phyloP scores from a whole-genome alignment of 1,284 basidiomycete genomes.

The Coniferiporia sulphurascens region DNA sequence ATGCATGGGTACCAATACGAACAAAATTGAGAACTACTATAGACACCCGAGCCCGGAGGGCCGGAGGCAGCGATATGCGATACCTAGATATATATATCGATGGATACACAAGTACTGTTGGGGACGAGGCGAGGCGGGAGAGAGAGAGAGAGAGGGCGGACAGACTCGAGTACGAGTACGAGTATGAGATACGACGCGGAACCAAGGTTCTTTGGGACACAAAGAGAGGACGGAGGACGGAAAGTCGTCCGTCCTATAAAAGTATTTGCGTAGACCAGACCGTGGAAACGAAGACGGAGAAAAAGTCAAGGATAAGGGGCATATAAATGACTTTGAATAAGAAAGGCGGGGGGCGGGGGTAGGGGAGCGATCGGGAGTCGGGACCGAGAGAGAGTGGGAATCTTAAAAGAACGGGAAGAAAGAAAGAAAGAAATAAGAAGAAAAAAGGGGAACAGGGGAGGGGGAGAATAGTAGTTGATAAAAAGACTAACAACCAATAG shows the following conservation, averaged over 20 bases:
- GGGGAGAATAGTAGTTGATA: conserved; percentile 39
- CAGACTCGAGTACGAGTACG: too few relatives aligned
- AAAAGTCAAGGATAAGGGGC: background rate
- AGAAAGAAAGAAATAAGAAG: conserved; percentile 20
- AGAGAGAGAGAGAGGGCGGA: background rate
- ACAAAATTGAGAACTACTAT: background rate
- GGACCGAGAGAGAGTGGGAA: conserved; percentile 4
- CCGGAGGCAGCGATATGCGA: background rate
- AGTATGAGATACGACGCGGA: background rate
- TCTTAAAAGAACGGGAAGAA: conserved; percentile 1
- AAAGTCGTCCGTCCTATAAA: background rate
- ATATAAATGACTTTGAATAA: background rate
- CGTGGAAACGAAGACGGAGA: background rate
- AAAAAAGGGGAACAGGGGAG: conserved; percentile 27
- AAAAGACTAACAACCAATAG: conserved; percentile 57
- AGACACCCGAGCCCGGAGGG: background rate
- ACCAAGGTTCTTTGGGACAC: background rate
- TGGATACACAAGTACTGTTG: background rate
- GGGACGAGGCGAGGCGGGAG: too few relatives aligned
- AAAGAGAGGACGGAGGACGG: background rate
- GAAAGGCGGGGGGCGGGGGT: background rate
- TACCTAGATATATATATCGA: background rate
- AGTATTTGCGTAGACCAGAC: background rate
- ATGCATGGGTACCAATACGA: background rate
- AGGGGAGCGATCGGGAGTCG: background rate